These are phyloP conservation scores for Jackrogersella minutella DNA, from an alignment of 495 filamentous ascomycete species.

Conservation along the genomic window DNA sequence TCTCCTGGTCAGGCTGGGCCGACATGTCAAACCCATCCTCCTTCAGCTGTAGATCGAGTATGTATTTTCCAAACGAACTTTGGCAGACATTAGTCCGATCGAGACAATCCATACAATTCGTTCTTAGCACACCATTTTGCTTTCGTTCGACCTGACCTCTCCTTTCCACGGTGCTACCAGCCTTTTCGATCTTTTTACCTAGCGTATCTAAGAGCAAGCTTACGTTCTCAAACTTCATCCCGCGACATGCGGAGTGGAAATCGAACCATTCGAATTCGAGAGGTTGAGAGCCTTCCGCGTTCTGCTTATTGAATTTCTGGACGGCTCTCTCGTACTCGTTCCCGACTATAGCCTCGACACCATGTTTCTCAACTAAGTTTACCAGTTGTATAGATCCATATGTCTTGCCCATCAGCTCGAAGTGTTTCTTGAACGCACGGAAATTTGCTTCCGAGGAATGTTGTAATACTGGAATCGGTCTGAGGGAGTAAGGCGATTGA, in stretches of 20 bases:
- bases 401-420: constrained; percentile 65
- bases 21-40: constrained; percentile 76
- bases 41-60: constrained; percentile 77
- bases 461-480: constrained; percentile 81
- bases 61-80: constrained; percentile 79
- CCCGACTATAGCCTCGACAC: constrained; percentile 79
- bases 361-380: constrained; percentile 86
- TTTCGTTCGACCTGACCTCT: constrained; percentile 55
- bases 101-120: constrained; percentile 98
- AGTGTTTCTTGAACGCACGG: constrained; percentile 79
- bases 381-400: constrained; percentile 84
- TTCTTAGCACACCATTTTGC: constrained; percentile 81
- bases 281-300: constrained; percentile 46
- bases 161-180: constrained; percentile 69
- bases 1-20: constrained; percentile 72
- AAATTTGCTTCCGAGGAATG: constrained; percentile 80
- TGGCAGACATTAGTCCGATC: constrained; percentile 95
- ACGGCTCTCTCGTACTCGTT: constrained; percentile 75
- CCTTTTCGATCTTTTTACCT: constrained; percentile 66
- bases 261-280: constrained; percentile 93
- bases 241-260: constrained; percentile 87
- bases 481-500: constrained; percentile 90
- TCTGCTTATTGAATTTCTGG: constrained; percentile 67
- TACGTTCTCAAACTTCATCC: constrained; percentile 98
- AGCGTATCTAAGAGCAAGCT: constrained; percentile 75